Percentiles rank a stretch among this genome's conserved stretches.
Conservation (phyloP, 2,329 filamentous ascomycete genomes). For the Xylaria sp. region DNA sequence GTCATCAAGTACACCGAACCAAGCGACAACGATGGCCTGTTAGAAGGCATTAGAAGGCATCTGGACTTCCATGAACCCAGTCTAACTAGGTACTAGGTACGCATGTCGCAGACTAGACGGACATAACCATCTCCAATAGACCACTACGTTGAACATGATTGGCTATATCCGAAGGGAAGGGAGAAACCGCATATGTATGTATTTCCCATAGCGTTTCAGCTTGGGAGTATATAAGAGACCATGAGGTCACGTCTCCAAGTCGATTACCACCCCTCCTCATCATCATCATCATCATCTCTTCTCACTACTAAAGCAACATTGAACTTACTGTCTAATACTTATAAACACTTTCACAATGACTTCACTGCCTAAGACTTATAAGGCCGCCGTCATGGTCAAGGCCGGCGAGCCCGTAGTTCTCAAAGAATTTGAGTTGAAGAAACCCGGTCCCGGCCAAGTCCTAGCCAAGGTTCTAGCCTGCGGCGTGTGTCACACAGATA, state of each 20-base stretch:
- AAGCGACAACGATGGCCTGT: not conserved
- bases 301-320: not conserved
- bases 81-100: not conserved
- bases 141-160: slow-evolving; percentile 10
- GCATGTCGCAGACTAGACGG: not conserved
- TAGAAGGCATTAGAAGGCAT: not conserved
- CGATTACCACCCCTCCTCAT: not conserved
- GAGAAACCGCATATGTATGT: slow-evolving; percentile 11
- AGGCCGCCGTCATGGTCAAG: slow-evolving; percentile 69
- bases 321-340: not conserved
- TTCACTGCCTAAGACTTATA: slow-evolving; percentile 71
- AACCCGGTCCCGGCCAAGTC: slow-evolving; percentile 67
- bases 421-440: slow-evolving; percentile 67
- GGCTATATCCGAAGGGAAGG: not conserved
- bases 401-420: slow-evolving; percentile 64
- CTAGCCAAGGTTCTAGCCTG: slow-evolving; percentile 78
- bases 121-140: not conserved
- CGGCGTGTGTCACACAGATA: slow-evolving; percentile 76
- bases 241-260: slow-evolving; percentile 3
- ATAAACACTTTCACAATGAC: slow-evolving; percentile 41
- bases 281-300: slow-evolving; percentile 18
- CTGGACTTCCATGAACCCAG: not conserved
- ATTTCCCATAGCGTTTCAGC: not conserved
- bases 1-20: slow-evolving; percentile 14
- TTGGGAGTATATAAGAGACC: slow-evolving; percentile 21